phyloP scores from a whole-genome alignment of 2,329 filamentous ascomycete genomes.

The Fusarium algeriense region DNA sequence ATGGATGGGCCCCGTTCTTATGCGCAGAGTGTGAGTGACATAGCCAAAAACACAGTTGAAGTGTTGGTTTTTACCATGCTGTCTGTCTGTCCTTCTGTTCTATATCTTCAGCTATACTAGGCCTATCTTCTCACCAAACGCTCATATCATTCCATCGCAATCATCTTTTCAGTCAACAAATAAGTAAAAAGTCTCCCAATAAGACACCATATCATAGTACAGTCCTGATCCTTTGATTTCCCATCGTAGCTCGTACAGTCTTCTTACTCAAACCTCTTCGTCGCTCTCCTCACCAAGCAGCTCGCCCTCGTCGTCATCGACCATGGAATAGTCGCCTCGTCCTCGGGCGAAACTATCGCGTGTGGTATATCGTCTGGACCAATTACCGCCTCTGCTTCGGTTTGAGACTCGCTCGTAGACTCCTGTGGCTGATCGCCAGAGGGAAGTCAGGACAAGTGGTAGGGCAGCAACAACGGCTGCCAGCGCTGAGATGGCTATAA shows the following conservation, averaged over 20 bases:
- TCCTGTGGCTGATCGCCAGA: slow-evolving; percentile 75
- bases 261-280: slow-evolving; percentile 73
- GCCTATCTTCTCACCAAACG: slow-evolving; percentile 13
- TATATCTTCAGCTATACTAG: slow-evolving; percentile 19
- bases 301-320: slow-evolving; percentile 95
- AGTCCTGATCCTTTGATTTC: slow-evolving; percentile 7
- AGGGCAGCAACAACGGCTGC: slow-evolving; percentile 71
- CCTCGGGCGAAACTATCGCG: slow-evolving; percentile 89
- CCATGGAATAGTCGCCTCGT: slow-evolving; percentile 86
- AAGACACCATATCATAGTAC: slow-evolving; percentile 31
- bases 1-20: not conserved
- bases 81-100: slow-evolving; percentile 14
- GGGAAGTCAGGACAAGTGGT: slow-evolving; percentile 77
- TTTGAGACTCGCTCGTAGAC: slow-evolving; percentile 65
- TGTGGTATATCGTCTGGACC: slow-evolving; percentile 82
- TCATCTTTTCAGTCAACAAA: slow-evolving; percentile 21
- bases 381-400: slow-evolving; percentile 60
- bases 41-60: slow-evolving; percentile 13
- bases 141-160: slow-evolving; percentile 18
- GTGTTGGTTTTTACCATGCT: slow-evolving; percentile 22
- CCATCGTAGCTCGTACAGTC: slow-evolving; percentile 36
- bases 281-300: slow-evolving; percentile 93
- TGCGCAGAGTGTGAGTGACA: not conserved
- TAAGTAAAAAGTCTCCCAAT: slow-evolving; percentile 20
- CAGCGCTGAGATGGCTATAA: slow-evolving; percentile 76